Base-by-base conservation (phyloP, 2,329 filamentous ascomycete species). In the Zopfia rhizophila region DNA sequence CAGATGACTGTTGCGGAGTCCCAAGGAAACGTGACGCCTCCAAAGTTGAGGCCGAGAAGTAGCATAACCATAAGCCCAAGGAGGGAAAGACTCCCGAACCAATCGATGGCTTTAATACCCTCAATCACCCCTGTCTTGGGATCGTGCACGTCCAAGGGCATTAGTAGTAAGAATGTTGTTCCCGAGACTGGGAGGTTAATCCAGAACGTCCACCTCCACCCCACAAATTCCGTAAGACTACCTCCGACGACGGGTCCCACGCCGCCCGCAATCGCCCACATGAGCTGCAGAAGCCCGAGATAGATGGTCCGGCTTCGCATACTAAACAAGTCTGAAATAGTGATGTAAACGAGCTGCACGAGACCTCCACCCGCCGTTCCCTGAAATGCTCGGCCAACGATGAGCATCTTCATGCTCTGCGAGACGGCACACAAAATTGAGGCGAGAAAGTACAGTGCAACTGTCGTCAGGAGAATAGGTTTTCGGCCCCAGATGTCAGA, bases 241-340 rank as follows among this genome's bases (percentile, higher is more conserved):
- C 78, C 78, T 5, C 78, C 78, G 2, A 81, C 58, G 1, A 81
- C 52, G 1, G 78, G 78, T 0, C 78, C 79, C 10, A 74, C 60
- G 3, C 72, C 73, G 3, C 75, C 75, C 7, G 77, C 78, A 14
- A 81, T 48, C 0, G 76, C 78, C 78, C 78, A 82, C 45, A 80
- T 73, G n/a, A 30, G 11, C 17, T 13, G n/a, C 27, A 33, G 19
- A 33, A 14, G n/a, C n/a, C 84, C 84, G 53, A 81, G 82, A 62
- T 81, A 84, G 39, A 80, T 75, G 13, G 80, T 76, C 17, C 82
- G 77, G 7, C 53, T 76, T 72, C 79, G 72, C 69, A 86, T 74
- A 33, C 79, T 83, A 68, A 87, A 87, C 40, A 87, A 60, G 68
- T 88, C 85, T 13, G 78, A 78, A 40, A 88, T 84, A 48, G 76